A percentile compares a stretch with the other conserved stretches of the same genome.
phyloP scores from a whole-genome alignment of 2,329 filamentous ascomycete species.

The Ilyonectria sp. region DNA sequence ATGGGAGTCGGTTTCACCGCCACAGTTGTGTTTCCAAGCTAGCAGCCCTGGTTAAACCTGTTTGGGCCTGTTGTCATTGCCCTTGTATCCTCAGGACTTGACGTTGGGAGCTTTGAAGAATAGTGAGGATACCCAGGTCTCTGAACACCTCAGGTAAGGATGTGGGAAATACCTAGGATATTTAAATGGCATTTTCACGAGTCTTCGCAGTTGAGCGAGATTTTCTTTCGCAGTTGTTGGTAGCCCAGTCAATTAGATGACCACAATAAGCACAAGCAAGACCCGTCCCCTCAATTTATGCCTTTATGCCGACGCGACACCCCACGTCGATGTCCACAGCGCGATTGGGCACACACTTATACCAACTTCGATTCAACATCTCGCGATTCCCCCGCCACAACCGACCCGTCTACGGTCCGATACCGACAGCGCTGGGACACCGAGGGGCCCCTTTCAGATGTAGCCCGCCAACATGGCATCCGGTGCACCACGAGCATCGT shows the following conservation, averaged over 20 bases:
- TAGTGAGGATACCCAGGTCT: neutral
- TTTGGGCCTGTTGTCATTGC: conserved; percentile 14
- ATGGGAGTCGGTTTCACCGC: conserved; percentile 21
- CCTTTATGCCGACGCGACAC: conserved; percentile 33
- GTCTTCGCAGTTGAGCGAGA: neutral
- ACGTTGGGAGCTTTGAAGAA: neutral
- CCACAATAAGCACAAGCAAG: neutral
- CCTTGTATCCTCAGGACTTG: conserved; percentile 1
- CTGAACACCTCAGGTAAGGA: neutral
- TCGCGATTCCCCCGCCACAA: conserved; percentile 5
- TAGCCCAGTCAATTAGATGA: neutral
- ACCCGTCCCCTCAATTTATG: conserved; percentile 11
- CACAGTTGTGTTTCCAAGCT: conserved; percentile 15
- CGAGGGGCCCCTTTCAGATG: conserved; percentile 49
- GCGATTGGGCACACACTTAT: conserved; percentile 47
- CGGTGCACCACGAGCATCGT: conserved; percentile 58
- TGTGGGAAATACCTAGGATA: neutral
- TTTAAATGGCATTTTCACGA: neutral
- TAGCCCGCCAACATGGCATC: conserved; percentile 60
- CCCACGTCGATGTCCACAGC: conserved; percentile 44
- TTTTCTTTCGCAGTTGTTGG: neutral
- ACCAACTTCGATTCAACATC: conserved; percentile 36
- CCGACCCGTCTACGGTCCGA: neutral
- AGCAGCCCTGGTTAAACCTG: conserved; percentile 5
- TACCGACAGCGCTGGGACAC: conserved; percentile 9